Evolutionary conservation across 768 basidiomycete genomes (phyloP), one percentile per base, ranked within the genome.

Genomic region (Boletus rubroflammeus): DNA sequence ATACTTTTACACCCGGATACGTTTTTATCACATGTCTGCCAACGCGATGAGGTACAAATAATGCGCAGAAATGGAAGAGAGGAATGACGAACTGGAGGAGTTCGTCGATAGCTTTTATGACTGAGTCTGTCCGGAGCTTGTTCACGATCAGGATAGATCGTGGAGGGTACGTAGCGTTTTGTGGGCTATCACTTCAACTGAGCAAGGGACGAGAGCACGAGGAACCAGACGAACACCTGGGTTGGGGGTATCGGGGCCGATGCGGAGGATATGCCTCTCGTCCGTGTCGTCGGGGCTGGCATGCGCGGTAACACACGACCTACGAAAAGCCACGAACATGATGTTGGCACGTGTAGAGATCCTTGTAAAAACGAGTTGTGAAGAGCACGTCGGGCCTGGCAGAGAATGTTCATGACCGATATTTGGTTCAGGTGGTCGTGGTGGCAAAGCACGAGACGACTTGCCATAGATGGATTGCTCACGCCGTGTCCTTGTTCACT

Each of bases 111-210:
- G 88, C 88, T 26, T 83, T 79, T 49, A 88, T 81, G 53, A 91
- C 88, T 9, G 85, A 85, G 52, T 83, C 81, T 36, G 89, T 91
- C 42, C 89, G 81, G 31, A 88, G 74, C 69, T 91, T 91, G 73
- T 91, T 91, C 14, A 91, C 87, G 57, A 91, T 80, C 48, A 91
- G 79, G 39, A 90, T 83, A 41, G 81, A 76, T 64, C 82, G 81
- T 40, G 82, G 85, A 25, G 80, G 76, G 28, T 64, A 51, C n/a
- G 55, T 50, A 3, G 56, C 60, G 40, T 43, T 58, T 56, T 62
- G 62, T 56, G 52, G 57, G 57, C 68, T 69, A 51, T 53, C 59
- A 55, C 49, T 51, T 64, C 31, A 57, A 66, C 51, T 69, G 68
- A 71, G 70, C 55, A 29, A 47, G 39, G 57, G 25, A 48, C 49